Base-by-base conservation (phyloP, 345 rosid species). In the Moricandia moricandioides region DNA sequence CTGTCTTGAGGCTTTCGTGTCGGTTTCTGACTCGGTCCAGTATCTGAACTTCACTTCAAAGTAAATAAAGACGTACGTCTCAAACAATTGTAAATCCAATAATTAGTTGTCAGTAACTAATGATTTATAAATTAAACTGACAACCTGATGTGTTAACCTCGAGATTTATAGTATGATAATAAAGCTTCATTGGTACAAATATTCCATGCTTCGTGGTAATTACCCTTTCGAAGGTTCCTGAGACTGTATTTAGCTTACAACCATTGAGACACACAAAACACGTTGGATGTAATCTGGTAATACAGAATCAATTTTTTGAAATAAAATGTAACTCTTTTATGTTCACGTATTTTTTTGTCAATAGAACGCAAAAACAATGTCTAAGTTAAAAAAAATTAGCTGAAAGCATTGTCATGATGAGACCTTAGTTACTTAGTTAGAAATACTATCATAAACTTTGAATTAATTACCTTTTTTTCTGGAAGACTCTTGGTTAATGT, bases 11-110 rank as follows among this genome's bases (percentile, higher is more conserved):
- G 65, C 75, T 21, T 60, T 57, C 72, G 67, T 77, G 80, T 65
- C 72, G 55, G 70, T 64, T 71, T 65, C 72, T 71, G 54, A 70
- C 43, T 77, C 24, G 80, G 45, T 71, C 33, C 24, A 26, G 8
- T 70, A 77, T 65, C 67, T 71, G 24, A 65, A 77, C 18, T 71
- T 71, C 67, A 71, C 76, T 77, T 71, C 18, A 71, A 71, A 72
- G 13, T 31, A 56, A 17, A 17, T 62, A 10, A 69, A 21, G 24
- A 71, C 76, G 52, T 43, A 69, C 45, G 49, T 26, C 51, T 40
- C 52, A 64, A 70, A 65, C 68, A 47, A 58, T 27, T 47, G 45
- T 65, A 21, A 30, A 70, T n/a, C 2, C 58, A 64, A 77, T 35
- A 4, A 71, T 71, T 77, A 70, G 65, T 52, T 67, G 30, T 30